Percentiles rank a stretch among this genome's conserved stretches.
These are phyloP conservation scores for Debaryomyces tyrocola DNA, from an alignment of 805 yeast species.

Conservation along the genomic window DNA sequence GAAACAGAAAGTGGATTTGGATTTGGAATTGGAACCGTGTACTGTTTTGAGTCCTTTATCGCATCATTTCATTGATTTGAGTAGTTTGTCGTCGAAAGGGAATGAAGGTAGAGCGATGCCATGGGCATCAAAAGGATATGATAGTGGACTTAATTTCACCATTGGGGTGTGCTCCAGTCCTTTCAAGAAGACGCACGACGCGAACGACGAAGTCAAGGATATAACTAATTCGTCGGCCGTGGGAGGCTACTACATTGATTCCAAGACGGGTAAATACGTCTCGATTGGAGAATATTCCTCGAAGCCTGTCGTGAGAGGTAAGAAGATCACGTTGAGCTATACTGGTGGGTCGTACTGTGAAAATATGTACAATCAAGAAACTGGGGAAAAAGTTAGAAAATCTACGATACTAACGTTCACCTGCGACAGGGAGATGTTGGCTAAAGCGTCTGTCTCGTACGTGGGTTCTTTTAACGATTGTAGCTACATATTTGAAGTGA, in stretches of 20 bases:
- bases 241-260: conserved; percentile 47
- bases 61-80: conserved; percentile 53
- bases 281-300: conserved; percentile 59
- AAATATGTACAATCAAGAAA: conserved; percentile 31
- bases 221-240: conserved; percentile 36
- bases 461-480: conserved; percentile 77
- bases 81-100: conserved; percentile 47
- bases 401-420: conserved; percentile 70
- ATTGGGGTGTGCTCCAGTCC: conserved; percentile 49
- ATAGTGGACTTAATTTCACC: conserved; percentile 67
- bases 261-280: conserved; percentile 31
- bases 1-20: conserved; percentile 1
- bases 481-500: conserved; percentile 78
- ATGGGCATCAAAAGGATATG: conserved; percentile 73
- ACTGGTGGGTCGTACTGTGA: conserved; percentile 64
- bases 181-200: conserved; percentile 43
- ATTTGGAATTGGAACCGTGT: conserved; percentile 28
- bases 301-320: conserved; percentile 67
- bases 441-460: conserved; percentile 64
- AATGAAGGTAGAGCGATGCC: conserved; percentile 48
- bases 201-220: conserved; percentile 37
- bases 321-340: conserved; percentile 69
- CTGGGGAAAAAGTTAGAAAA: conserved; percentile 51
- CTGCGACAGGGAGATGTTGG: conserved; percentile 73
- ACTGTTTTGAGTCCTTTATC: conserved; percentile 37